Percentiles rank a stretch among this genome's conserved stretches.
Evolutionary conservation across 306 rosid genomes (phyloP).

Genomic region (Malus sieversii): DNA sequence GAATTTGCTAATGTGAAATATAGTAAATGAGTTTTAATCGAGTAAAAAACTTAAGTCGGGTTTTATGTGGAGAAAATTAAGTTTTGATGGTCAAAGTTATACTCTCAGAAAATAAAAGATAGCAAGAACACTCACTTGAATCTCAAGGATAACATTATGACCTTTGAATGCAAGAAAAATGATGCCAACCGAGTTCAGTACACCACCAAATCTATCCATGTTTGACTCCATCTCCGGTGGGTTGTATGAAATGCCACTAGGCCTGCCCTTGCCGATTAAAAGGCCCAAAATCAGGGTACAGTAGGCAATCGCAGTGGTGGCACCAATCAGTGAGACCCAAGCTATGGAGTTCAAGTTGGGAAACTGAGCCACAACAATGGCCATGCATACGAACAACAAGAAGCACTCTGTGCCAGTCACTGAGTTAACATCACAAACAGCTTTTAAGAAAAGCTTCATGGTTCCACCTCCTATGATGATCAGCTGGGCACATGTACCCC

Average conservation of each 20-base stretch:
- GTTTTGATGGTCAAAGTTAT: too few relatives aligned
- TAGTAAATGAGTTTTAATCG: too few relatives aligned
- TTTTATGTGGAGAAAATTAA: too few relatives aligned
- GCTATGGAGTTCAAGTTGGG: slow-evolving; percentile 12
- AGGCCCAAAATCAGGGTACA: slow-evolving; percentile 5
- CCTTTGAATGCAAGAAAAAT: slow-evolving; percentile 51
- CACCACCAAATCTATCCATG: slow-evolving; percentile 9
- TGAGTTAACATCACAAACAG: neutral
- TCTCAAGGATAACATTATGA: slow-evolving; percentile 70
- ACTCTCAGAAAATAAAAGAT: too few relatives aligned
- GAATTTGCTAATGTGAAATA: too few relatives aligned
- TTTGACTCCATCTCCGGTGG: neutral
- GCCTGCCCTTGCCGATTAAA: neutral
- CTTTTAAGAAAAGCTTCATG: neutral
- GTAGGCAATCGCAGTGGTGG: neutral
- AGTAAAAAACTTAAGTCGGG: too few relatives aligned
- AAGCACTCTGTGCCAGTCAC: slow-evolving; percentile 5
- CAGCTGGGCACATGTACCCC: slow-evolving; percentile 47
- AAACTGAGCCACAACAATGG: slow-evolving; percentile 9
- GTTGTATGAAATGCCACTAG: neutral
- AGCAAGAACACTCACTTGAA: slow-evolving; percentile 38
- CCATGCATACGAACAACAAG: slow-evolving; percentile 3
- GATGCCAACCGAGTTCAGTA: slow-evolving; percentile 51
- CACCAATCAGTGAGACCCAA: slow-evolving; percentile 3
- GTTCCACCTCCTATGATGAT: slow-evolving; percentile 50